phyloP scores from a whole-genome alignment of 805 yeast genomes.

The Candida sphagnicola region DNA sequence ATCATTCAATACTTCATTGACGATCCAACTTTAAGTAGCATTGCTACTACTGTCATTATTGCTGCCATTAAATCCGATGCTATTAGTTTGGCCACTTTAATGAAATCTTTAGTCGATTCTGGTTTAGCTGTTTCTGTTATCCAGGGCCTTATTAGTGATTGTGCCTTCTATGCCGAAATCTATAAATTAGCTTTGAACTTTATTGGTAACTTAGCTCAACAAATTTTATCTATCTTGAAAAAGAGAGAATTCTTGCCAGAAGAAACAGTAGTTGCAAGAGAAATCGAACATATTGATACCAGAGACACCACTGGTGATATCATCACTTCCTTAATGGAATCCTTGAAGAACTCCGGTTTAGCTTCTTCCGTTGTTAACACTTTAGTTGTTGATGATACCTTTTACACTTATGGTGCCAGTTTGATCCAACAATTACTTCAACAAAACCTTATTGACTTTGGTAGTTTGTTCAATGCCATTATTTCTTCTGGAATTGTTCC shows the following conservation, averaged over 20 bases:
- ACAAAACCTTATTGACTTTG: conserved; percentile 23
- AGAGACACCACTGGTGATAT: conserved; percentile 14
- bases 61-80: conserved; percentile 26
- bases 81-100: conserved; percentile 32
- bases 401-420: conserved; percentile 35
- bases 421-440: conserved; percentile 29
- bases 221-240: conserved; percentile 18
- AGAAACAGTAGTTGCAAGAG: background rate
- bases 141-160: conserved; percentile 31
- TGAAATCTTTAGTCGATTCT: conserved; percentile 37
- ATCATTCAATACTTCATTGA: conserved; percentile 30
- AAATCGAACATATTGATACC: conserved; percentile 4
- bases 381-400: conserved; percentile 33
- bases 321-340: conserved; percentile 36
- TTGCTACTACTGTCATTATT: conserved; percentile 25
- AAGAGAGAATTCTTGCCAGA: background rate
- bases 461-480: conserved; percentile 25
- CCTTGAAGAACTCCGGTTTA: conserved; percentile 41
- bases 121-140: conserved; percentile 38
- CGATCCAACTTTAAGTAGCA: conserved; percentile 27
- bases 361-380: conserved; percentile 34
- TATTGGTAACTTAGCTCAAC: conserved; percentile 26
- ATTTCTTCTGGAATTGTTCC: conserved; percentile 35
- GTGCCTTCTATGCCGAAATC: conserved; percentile 36
- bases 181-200: conserved; percentile 30